Conservation (phyloP, 1,284 basidiomycete genomes). For the Puccinia triticina region DNA sequence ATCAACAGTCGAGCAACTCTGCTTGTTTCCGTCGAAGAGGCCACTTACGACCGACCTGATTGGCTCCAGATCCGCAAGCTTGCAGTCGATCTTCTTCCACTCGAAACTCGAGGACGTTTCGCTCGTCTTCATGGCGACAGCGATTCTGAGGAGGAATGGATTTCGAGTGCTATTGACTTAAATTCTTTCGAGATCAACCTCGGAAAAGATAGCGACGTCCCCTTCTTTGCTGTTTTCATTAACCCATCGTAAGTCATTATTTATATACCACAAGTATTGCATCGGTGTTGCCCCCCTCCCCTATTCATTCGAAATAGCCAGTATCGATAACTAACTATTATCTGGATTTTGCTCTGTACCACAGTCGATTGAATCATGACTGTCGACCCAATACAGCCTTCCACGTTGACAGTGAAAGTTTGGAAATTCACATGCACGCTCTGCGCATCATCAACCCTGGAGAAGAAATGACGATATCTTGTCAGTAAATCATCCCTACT, state of each 20-base stretch:
- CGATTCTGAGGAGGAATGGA: constrained; percentile 28
- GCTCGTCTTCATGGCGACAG: constrained; percentile 25
- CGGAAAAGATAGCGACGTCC: background rate
- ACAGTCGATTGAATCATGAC: constrained; percentile 49
- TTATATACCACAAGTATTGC: background rate
- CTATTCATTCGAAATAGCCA: too few relatives aligned
- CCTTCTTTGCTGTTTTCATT: constrained; percentile 25
- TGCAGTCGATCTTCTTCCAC: constrained; percentile 38
- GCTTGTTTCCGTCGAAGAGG: constrained; percentile 16
- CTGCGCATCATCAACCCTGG: constrained; percentile 35
- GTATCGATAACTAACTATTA: background rate
- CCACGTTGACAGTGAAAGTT: constrained; percentile 21
- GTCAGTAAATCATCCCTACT: background rate
- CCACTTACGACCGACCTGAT: background rate
- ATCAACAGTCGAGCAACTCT: constrained; percentile 27
- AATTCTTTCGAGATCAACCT: constrained; percentile 36
- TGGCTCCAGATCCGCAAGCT: constrained; percentile 19
- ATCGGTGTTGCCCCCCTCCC: background rate
- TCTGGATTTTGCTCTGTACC: background rate
- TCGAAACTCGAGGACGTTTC: constrained; percentile 1
- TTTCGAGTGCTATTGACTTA: constrained; percentile 24
- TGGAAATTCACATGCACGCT: constrained; percentile 43
- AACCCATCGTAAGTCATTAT: constrained; percentile 30
- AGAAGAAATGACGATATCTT: constrained; percentile 45
- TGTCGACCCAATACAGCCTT: constrained; percentile 46